These are phyloP conservation scores for Dissophora globulifera DNA, from an alignment of 192 early-diverging fungal genomes.

Conservation along the genomic window DNA sequence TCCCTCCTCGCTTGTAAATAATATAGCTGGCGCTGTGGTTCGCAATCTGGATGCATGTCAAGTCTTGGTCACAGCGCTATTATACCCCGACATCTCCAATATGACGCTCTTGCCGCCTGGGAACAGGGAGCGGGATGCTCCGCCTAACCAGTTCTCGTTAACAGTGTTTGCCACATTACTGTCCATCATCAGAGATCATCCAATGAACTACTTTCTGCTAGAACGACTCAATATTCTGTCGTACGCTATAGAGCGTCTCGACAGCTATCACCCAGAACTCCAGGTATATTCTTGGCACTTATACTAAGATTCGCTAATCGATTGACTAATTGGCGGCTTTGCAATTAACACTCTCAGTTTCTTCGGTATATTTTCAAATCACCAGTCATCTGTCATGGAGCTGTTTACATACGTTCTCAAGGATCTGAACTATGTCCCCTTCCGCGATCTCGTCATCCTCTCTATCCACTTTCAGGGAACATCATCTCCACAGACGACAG, in stretches of 20 bases:
- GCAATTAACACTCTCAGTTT: no score
- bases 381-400: slow-evolving; percentile 59
- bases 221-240: slow-evolving; percentile 60
- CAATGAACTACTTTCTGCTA: slow-evolving; percentile 69
- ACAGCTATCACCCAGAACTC: slow-evolving; percentile 53
- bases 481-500: slow-evolving; percentile 59
- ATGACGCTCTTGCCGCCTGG: slow-evolving; percentile 35
- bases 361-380: background rate
- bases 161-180: slow-evolving; percentile 46
- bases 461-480: slow-evolving; percentile 65
- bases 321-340: no score
- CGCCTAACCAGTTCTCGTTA: slow-evolving; percentile 42
- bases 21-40: slow-evolving; percentile 55
- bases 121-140: slow-evolving; percentile 17
- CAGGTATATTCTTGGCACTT: slow-evolving; percentile 41
- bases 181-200: slow-evolving; percentile 60
- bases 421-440: slow-evolving; percentile 72
- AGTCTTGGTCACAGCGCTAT: slow-evolving; percentile 51
- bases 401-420: slow-evolving; percentile 64
- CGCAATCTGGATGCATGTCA: slow-evolving; percentile 63
- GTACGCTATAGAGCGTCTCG: slow-evolving; percentile 63
- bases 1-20: background rate
- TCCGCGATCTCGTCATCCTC: slow-evolving; percentile 65
- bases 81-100: slow-evolving; percentile 53
- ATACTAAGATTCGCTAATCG: no score